A percentile compares a stretch with the other conserved stretches of the same genome.
Conservation (phyloP, 352 stramenopile genomes). For the Phytopythium boreale region DNA sequence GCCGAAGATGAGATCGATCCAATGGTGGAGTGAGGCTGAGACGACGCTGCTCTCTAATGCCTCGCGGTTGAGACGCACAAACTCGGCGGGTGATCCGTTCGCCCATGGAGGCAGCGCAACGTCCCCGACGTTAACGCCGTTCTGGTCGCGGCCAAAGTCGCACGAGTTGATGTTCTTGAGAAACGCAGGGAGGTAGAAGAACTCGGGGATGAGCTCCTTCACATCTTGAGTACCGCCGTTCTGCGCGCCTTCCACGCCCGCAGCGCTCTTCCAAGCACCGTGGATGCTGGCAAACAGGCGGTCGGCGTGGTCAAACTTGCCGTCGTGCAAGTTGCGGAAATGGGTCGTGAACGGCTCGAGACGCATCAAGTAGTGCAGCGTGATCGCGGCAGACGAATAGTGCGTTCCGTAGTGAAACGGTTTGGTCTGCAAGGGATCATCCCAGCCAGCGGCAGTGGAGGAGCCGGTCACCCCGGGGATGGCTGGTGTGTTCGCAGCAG, state of each 20-base stretch:
- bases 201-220: slow-evolving; percentile 99
- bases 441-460: neutral
- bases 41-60: slow-evolving; percentile 96
- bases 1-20: slow-evolving; percentile 99
- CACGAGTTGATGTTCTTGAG: slow-evolving; percentile 95
- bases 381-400: slow-evolving; percentile 91
- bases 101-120: slow-evolving; percentile 94
- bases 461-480: neutral
- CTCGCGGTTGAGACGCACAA: slow-evolving; percentile 94
- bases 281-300: slow-evolving; percentile 95
- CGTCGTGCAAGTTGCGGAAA: slow-evolving; percentile 93
- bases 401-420: slow-evolving; percentile 96
- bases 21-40: slow-evolving; percentile 95
- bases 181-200: slow-evolving; percentile 95
- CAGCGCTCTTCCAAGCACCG: slow-evolving; percentile 89
- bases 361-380: slow-evolving; percentile 97
- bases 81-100: slow-evolving; percentile 90
- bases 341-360: slow-evolving; percentile 96
- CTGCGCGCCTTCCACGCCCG: slow-evolving; percentile 55
- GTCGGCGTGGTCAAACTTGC: slow-evolving; percentile 98
- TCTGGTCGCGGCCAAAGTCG: slow-evolving; percentile 90
- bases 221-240: slow-evolving; percentile 91
- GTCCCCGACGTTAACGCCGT: slow-evolving; percentile 85
- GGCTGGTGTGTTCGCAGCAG: neutral
- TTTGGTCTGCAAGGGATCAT: slow-evolving; percentile 47